These are phyloP conservation scores for Evernia prunastri DNA, from an alignment of 495 filamentous ascomycete genomes.

Conservation along the genomic window DNA sequence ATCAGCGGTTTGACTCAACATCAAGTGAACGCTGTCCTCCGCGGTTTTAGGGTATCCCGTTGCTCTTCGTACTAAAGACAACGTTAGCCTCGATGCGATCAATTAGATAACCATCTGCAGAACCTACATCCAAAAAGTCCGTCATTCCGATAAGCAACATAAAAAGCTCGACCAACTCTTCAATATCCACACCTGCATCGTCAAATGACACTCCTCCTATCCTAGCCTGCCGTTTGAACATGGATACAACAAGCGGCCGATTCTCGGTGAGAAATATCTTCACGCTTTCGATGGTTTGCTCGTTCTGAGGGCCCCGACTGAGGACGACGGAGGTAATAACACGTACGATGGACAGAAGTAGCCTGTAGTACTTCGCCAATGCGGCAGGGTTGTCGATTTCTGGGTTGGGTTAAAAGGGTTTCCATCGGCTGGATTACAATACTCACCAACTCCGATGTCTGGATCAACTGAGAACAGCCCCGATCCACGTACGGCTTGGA, in stretches of 20 bases:
- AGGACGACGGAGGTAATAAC: constrained; percentile 76
- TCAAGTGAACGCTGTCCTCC: constrained; percentile 15
- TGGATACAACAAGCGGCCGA: constrained; percentile 68
- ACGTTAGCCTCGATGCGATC: neutral
- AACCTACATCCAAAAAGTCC: constrained; percentile 57
- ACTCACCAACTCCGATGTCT: constrained; percentile 75
- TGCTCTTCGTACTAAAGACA: constrained; percentile 18
- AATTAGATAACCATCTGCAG: neutral
- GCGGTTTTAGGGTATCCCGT: constrained; percentile 19
- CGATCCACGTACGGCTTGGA: constrained; percentile 71
- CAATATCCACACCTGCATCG: constrained; percentile 37
- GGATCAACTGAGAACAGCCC: constrained; percentile 84
- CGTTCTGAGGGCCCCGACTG: constrained; percentile 72
- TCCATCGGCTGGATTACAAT: constrained; percentile 16
- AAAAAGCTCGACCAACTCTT: constrained; percentile 54
- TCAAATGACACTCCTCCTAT: constrained; percentile 52
- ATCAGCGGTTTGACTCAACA: neutral
- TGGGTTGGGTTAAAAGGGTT: constrained; percentile 25
- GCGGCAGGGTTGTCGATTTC: constrained; percentile 64
- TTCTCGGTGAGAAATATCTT: constrained; percentile 72
- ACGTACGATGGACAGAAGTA: constrained; percentile 73
- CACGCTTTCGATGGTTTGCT: constrained; percentile 64
- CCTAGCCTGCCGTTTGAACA: constrained; percentile 85
- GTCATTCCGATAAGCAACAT: constrained; percentile 52
- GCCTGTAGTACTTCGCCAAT: constrained; percentile 70